Conservation (phyloP, 225 moss, liverwort and hornwort genomes). For the Pseudisothecium myosuroides region DNA sequence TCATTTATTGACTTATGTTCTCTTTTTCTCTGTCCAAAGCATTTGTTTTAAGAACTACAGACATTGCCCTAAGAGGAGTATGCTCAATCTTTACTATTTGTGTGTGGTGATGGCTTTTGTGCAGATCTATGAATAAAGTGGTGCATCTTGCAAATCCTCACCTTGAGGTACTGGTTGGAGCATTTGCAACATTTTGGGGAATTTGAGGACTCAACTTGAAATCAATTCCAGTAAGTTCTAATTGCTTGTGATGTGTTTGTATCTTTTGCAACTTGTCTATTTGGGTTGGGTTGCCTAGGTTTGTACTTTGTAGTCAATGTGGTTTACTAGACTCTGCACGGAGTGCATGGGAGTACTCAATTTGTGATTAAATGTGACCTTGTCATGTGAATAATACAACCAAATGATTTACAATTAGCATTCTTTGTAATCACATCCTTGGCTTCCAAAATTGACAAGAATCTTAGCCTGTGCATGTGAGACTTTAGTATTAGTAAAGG, state of each 20-base stretch:
- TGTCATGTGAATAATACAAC: too few relatives aligned
- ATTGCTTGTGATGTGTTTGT: neutral
- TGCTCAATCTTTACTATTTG: neutral
- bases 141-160: neutral
- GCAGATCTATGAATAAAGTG: rapidly evolving
- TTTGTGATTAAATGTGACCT: too few relatives aligned
- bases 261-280: neutral
- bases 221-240: rapidly evolving
- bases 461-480: neutral
- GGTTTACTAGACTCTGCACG: neutral
- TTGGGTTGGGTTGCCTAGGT: neutral
- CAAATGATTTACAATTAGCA: too few relatives aligned
- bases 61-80: rapidly evolving
- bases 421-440: neutral
- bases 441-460: neutral
- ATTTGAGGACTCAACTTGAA: neutral
- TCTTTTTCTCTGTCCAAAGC: rapidly evolving
- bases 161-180: neutral
- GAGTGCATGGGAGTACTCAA: too few relatives aligned
- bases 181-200: rapidly evolving
- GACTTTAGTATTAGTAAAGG: neutral
- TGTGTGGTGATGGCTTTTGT: neutral
- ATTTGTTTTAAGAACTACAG: neutral
- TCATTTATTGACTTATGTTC: neutral
- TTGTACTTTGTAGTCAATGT: neutral